These are phyloP conservation scores for Trichoderma gamsii DNA, from an alignment of 495 filamentous ascomycete genomes.

Conservation along the genomic window DNA sequence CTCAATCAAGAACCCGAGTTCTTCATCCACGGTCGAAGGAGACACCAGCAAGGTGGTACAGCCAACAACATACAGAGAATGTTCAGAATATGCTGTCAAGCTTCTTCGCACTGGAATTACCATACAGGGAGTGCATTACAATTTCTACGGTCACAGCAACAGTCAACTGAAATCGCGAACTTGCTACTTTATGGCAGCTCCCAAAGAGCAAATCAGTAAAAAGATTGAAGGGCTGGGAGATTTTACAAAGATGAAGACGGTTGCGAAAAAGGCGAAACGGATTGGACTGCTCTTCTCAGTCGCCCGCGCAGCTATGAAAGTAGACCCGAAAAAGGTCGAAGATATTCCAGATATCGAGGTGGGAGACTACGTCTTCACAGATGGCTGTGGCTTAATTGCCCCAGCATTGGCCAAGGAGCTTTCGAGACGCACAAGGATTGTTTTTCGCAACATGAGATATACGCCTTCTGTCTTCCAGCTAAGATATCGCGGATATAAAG, in stretches of 20 bases:
- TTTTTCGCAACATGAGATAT: conserved; percentile 39
- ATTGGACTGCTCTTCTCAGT: conserved; percentile 46
- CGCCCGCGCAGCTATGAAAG: conserved; percentile 32
- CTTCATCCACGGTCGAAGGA: background rate
- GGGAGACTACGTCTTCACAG: conserved; percentile 43
- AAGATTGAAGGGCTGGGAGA: conserved; percentile 42
- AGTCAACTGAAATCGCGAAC: conserved; percentile 47
- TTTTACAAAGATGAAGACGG: conserved; percentile 46
- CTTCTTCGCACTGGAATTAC: conserved; percentile 35
- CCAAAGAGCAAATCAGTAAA: conserved; percentile 30
- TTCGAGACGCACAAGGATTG: conserved; percentile 30
- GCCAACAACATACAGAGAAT: conserved; percentile 34
- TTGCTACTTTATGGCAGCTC: conserved; percentile 40
- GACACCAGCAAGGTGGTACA: conserved; percentile 15
- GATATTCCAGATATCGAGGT: conserved; percentile 44
- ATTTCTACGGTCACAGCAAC: conserved; percentile 50
- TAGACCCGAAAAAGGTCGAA: conserved; percentile 36
- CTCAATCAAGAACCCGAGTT: conserved; percentile 20
- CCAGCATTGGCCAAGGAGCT: conserved; percentile 32
- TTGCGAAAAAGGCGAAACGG: conserved; percentile 45
- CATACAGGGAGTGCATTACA: conserved; percentile 38
- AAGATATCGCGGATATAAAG: conserved; percentile 47
- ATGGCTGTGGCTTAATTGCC: conserved; percentile 46
- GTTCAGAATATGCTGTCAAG: conserved; percentile 35
- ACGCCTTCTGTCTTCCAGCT: conserved; percentile 47